phyloP scores from a whole-genome alignment of 2,329 filamentous ascomycete genomes.

The Aspergillus persii region DNA sequence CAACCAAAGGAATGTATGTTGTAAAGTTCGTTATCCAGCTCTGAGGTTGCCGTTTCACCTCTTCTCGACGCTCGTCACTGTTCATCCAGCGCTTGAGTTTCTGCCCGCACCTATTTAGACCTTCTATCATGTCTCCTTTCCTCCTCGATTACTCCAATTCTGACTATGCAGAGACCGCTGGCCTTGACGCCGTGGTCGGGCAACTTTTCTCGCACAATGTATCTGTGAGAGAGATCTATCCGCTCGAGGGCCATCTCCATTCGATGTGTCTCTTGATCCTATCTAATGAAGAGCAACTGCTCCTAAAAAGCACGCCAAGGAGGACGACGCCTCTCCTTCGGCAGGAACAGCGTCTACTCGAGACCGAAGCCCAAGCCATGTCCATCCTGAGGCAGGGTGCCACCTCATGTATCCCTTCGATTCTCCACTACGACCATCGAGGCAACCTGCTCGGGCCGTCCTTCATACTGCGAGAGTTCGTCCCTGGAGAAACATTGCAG shows the following conservation, averaged over 20 bases:
- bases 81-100: background rate
- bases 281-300: slow-evolving; percentile 37
- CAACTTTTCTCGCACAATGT: slow-evolving; percentile 33
- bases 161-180: slow-evolving; percentile 20
- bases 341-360: slow-evolving; percentile 38
- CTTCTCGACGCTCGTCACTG: background rate
- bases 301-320: slow-evolving; percentile 38
- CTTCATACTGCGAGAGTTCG: slow-evolving; percentile 39
- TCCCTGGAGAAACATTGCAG: slow-evolving; percentile 33
- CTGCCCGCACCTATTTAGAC: background rate
- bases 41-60: background rate
- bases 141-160: slow-evolving; percentile 1
- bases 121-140: slow-evolving; percentile 15
- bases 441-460: slow-evolving; percentile 27
- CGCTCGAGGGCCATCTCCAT: slow-evolving; percentile 34
- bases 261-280: slow-evolving; percentile 34
- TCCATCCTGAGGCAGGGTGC: slow-evolving; percentile 34
- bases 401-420: slow-evolving; percentile 36
- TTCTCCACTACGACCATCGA: slow-evolving; percentile 37
- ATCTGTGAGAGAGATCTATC: slow-evolving; percentile 25
- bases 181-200: slow-evolving; percentile 29
- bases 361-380: slow-evolving; percentile 41
- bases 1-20: background rate
- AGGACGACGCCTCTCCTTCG: slow-evolving; percentile 39
- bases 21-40: background rate